Base-by-base conservation (phyloP, 805 yeast genomes). In the Alloascoidea hylecoeti region DNA sequence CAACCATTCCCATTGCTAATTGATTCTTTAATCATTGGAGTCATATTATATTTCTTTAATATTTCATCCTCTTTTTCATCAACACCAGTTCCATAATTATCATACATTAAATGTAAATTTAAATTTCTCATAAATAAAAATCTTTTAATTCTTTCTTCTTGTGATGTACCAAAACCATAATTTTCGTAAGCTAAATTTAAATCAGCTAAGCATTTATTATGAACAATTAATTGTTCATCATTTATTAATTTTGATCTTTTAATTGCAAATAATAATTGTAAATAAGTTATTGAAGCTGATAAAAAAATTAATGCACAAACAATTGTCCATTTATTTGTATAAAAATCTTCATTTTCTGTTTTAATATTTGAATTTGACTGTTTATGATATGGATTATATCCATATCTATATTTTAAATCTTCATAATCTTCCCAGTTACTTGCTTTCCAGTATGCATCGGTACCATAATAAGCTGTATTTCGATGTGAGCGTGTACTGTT, bases 381-480 rank as follows among this genome's bases (percentile, higher is more conserved):
- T 41, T 39, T 17, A n/a, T n/a, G n/a, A n/a, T n/a, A n/a, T n/a
- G n/a, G n/a, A n/a, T n/a, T n/a, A n/a, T n/a, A n/a, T 63, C 45
- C 19, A 58, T 49, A 40, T 59, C 55, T 47, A 64, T 59, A 33
- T 55, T 49, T 9, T n/a, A 61, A 41, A 14, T 57, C 47, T 35
- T 72, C 68, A 49, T 65, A 67, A 41, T 75, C 82, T 44, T 74
- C 79, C 81, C 81, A 74, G 0, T 70, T 69, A 1, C 75, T 75
- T 0, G 60, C 68, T 73, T 78, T 72, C 51, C 75, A 75, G 27
- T 58, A 57, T 39, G 65, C 67, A 44, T 60, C 57, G 27, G 51
- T 48, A 2, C 53, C n/a, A 14, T 23, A 17, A 15, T 42, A 27
- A 5, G 35, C 16, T 12, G 34, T 16, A 13, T 23, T 38, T 15